Evolutionary conservation across 345 rosid genomes (phyloP).

Genomic region (Corchorus olitorius): DNA sequence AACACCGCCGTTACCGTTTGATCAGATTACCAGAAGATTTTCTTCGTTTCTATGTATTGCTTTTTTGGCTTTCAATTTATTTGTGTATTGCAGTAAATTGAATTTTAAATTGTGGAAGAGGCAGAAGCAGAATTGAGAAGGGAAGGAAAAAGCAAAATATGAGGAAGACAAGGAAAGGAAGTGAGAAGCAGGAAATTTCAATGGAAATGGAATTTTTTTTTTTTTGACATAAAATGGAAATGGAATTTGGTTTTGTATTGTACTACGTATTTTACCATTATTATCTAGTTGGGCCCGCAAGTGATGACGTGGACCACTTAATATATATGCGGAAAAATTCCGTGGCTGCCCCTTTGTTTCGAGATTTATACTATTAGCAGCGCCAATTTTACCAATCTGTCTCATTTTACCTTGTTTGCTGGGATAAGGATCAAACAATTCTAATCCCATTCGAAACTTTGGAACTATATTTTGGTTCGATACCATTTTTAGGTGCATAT

Average conservation of each 20-base stretch:
- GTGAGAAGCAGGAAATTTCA: background rate
- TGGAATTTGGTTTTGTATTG: no score
- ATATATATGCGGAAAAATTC: background rate
- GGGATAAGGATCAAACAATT: no score
- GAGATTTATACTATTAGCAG: no score
- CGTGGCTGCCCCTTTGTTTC: background rate
- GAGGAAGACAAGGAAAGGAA: slow-evolving; percentile 8
- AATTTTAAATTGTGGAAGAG: background rate
- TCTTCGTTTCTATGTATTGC: background rate
- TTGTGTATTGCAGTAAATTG: background rate
- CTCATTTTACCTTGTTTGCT: background rate
- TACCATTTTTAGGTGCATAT: no score
- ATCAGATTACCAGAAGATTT: background rate
- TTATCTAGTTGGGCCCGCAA: no score
- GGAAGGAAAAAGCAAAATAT: background rate
- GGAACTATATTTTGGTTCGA: no score
- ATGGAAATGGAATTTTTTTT: no score
- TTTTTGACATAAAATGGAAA: no score
- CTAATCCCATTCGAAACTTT: no score
- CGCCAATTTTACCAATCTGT: slow-evolving; percentile 10
- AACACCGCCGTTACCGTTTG: background rate
- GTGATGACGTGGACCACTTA: background rate
- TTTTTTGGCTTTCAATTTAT: background rate
- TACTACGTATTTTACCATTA: no score
- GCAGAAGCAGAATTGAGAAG: slow-evolving; percentile 22